Base-by-base conservation (phyloP, 2,329 filamentous ascomycete species). In the Fusarium sarcochroum region DNA sequence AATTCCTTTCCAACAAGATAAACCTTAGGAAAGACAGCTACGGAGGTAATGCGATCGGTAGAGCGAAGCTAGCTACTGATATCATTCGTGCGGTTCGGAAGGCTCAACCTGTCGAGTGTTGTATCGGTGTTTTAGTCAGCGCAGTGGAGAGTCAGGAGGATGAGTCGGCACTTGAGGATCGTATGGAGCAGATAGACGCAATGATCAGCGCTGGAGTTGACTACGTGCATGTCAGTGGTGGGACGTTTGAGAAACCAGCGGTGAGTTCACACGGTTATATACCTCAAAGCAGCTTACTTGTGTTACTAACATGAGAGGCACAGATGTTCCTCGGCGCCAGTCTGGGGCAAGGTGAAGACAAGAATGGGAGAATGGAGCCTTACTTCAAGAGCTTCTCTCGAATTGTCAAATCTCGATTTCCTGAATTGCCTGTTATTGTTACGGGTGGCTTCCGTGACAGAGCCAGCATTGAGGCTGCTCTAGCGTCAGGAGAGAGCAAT, bases 391-490 rank as follows among this genome's bases (percentile, higher is more conserved):
- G 15, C 6, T 50, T 50, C 21, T 50, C 47, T 6, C 21, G 7
- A 18, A 13, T 27, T 3, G 34, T 50, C 21, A 50, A 38, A 18
- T 38, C 34, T 5, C 21, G 34, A 3, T 50, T 38, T 10, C 17
- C 21, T 15, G 8, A 14, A 6, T 14, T 50, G 3, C 47, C 34
- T 6, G 34, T 50, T 11, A 38, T 50, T 38, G 20, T 50, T 2
- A 50, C 47, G 6, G 47, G 47, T 25, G 47, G 47, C 3, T 50
- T 50, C 13, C 47, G 47, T 6, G 34, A 50, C 11, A 50, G 34
- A 50, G 17, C 2, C 4, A 50, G 47, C 8, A 38, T 50, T 13
- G 47, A 50, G 4, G 18, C 23, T 20, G 21, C 47, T 18, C 15
- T 50, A 6, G 21, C 9, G 3, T 20, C 34, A 7, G n/a, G 21